These are phyloP conservation scores for Bryoglossum gracile DNA, from an alignment of 495 filamentous ascomycete species.

Conservation along the genomic window DNA sequence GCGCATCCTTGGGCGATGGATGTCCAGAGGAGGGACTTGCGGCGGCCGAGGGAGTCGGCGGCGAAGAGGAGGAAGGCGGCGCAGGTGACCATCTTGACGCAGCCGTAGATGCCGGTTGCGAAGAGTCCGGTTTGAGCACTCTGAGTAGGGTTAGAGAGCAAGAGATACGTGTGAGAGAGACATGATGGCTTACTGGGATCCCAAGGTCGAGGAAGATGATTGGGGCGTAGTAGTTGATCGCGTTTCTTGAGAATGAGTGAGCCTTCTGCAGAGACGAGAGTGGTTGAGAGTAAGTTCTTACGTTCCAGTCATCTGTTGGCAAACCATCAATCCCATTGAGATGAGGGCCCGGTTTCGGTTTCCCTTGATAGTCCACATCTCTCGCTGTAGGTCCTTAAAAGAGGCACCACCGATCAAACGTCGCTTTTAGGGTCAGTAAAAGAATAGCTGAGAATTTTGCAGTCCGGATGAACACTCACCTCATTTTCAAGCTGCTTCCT, in stretches of 20 bases:
- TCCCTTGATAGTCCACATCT: conserved; percentile 62
- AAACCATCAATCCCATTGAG: conserved; percentile 58
- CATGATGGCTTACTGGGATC: conserved; percentile 38
- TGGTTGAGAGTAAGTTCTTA: background rate
- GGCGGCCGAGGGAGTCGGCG: conserved; percentile 24
- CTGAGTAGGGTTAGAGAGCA: background rate
- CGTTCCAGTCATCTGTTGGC: conserved; percentile 43
- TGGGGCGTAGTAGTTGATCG: conserved; percentile 66
- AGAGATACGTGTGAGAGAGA: background rate
- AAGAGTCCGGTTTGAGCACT: conserved; percentile 35
- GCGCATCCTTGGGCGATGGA: conserved; percentile 59
- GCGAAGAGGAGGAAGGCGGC: conserved; percentile 62
- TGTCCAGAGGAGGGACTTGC: conserved; percentile 54
- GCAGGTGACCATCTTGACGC: conserved; percentile 52
- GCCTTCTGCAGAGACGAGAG: background rate
- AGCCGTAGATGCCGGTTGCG: conserved; percentile 57
- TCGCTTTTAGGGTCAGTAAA: conserved; percentile 31
- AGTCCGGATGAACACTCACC: too few species aligned
- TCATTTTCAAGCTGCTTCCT: background rate
- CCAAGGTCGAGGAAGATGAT: conserved; percentile 61
- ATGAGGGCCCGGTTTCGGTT: conserved; percentile 58
- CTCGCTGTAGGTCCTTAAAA: conserved; percentile 56
- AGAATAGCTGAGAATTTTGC: background rate
- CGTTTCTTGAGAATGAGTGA: conserved; percentile 13
- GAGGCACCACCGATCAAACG: conserved; percentile 19